Conservation (phyloP, 2,329 filamentous ascomycete genomes). For the Cladosporium velox region DNA sequence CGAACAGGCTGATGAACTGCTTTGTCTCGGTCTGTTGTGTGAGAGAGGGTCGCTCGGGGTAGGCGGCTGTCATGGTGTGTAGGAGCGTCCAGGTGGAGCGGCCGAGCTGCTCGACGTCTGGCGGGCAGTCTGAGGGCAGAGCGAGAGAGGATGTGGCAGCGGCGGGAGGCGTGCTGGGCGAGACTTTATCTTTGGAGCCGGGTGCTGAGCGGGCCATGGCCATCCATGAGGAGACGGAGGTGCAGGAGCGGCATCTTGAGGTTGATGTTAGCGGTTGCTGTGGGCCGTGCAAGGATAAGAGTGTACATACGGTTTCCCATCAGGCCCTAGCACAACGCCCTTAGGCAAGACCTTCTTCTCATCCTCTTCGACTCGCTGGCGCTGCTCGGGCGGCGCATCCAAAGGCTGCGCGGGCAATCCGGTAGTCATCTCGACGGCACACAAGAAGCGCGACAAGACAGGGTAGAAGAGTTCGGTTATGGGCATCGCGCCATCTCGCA, state of each 20-base stretch:
- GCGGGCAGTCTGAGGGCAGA: conserved; percentile 71
- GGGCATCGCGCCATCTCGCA: conserved; percentile 35
- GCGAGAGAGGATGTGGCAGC: conserved; percentile 33
- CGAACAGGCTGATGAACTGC: conserved; percentile 77
- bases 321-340: conserved; percentile 73
- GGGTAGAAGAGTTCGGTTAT: conserved; percentile 39
- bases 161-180: conserved; percentile 40
- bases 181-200: conserved; percentile 32
- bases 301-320: conserved; percentile 76
- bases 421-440: conserved; percentile 40
- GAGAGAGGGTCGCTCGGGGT: conserved; percentile 69
- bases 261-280: neutral
- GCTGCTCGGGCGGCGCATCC: conserved; percentile 35
- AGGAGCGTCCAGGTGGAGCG: conserved; percentile 91
- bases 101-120: conserved; percentile 84
- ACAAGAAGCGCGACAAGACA: conserved; percentile 43
- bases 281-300: accelerated
- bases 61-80: conserved; percentile 85
- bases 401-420: conserved; percentile 42
- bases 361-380: conserved; percentile 28
- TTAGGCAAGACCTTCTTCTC: conserved; percentile 61
- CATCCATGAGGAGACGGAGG: conserved; percentile 60
- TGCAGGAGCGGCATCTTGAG: conserved; percentile 70
- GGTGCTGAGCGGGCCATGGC: conserved; percentile 57
- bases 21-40: conserved; percentile 74